Evolutionary conservation across 805 yeast genomes (phyloP), one percentile per base, ranked within the genome.

Genomic region (Nakazawaea ernobii): DNA sequence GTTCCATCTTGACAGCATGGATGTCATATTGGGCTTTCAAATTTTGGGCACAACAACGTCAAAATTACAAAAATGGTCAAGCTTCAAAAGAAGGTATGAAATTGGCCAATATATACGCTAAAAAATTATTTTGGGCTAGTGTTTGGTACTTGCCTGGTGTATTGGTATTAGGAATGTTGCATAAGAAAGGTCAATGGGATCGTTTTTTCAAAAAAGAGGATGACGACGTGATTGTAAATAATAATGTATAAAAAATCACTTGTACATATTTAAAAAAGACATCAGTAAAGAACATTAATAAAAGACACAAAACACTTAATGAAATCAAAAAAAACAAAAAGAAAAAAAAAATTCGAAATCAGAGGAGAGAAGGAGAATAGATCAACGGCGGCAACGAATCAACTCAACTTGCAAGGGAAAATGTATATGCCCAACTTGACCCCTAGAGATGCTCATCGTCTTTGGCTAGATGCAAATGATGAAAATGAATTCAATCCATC

Each of bases 181-280:
- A 94, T 65, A 94, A 94, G 66, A 84, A 84, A 62, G 97, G 97
- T 6, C 89, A 90, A 61, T 92, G 97, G 97, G 96, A 90, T 60
- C 74, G 86, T 71, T 56, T 39, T 39, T 29, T 39, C 30, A 20
- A n/a, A 9, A n/a, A 4, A 24, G 42, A 39, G 10, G 28, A 36
- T 11, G 17, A 20, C 9, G 28, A n/a, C 8, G 35, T 29, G 17
- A 8, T 20, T 39, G 42, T 39, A 39, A 39, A 28, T 39, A 39
- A 32, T n/a, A 15, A 7, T 15, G 42, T 39, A 9, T 39, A 36
- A 29, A 11, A 37, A 8, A 11, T 3, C n/a, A 17, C 24, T 20
- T 20, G 24, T 14, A 24, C 40, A 14, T 24, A 13, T 15, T 15
- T 14, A 38, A 38, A 8, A 38, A 5, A 17, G 4, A 38, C 5